Percentiles rank a stretch among this genome's conserved stretches.
phyloP scores from a whole-genome alignment of 148 eudicot genomes.

The Vaccinium vitisidaea region DNA sequence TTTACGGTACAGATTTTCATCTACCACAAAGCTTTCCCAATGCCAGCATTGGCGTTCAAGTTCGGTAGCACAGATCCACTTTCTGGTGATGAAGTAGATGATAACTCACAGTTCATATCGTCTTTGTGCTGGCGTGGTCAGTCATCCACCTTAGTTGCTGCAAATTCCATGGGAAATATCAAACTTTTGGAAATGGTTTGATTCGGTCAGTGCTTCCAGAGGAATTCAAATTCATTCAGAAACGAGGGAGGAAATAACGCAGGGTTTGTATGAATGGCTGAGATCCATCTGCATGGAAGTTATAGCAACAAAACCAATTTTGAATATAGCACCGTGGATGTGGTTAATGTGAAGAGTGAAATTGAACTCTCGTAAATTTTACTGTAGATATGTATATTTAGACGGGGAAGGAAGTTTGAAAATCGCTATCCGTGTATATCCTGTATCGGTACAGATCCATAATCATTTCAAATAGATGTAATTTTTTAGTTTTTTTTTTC shows the following conservation, averaged over 20 bases:
- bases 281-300: conserved; percentile 9
- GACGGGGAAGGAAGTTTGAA: background rate
- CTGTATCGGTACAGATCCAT: conserved; percentile 12
- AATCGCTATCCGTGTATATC: conserved; percentile 15
- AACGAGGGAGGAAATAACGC: background rate
- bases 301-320: conserved; percentile 19
- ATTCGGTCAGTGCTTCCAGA: background rate
- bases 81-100: conserved; percentile 74
- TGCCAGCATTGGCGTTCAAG: conserved; percentile 84
- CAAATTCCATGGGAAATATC: conserved; percentile 85
- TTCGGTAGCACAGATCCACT: conserved; percentile 53
- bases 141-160: conserved; percentile 83
- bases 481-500: background rate
- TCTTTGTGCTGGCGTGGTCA: conserved; percentile 94
- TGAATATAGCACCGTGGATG: conserved; percentile 17
- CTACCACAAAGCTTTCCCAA: conserved; percentile 91
- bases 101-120: conserved; percentile 71
- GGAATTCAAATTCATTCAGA: background rate
- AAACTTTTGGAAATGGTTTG: conserved; percentile 86
- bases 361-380: background rate
- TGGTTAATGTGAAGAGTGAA: conserved; percentile 15
- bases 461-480: conserved; percentile 4
- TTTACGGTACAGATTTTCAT: conserved; percentile 53
- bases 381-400: conserved; percentile 21
- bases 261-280: background rate